Base-by-base conservation (phyloP, 73 alveolate genomes). In the Tetrahymena malaccensis region DNA sequence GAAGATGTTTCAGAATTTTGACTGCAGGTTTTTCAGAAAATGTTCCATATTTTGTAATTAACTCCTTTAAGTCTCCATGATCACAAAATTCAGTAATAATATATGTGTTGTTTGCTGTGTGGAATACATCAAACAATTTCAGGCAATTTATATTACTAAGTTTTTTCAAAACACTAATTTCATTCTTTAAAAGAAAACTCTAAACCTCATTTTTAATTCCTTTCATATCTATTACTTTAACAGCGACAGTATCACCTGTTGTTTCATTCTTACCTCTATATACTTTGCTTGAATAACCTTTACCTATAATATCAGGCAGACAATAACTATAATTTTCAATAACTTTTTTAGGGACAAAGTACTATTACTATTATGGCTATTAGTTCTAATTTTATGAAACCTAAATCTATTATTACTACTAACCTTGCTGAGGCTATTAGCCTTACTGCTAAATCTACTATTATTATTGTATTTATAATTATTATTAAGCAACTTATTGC, bases 141-240 rank as follows among this genome's bases (percentile, higher is more conserved):
- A 95, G 85, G 38, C 93, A 85, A 93, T 89, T 95, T 70, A 56
- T 85, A 43, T 84, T 40, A 70, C 34, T 43, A 38, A 95, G 94
- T n/a, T 94, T 85, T 95, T 95, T 95, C 35, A 95, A 93, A 38
- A 94, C 97, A 95, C 43, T 95, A 8, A 95, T 95, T 89, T 95
- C 97, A 85, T 95, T 95, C 85, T 95, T 95, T 31, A 95, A 70
- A 35, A 95, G 85, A 9, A 94, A 85, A 35, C 95, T 94, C 35
- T 95, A 85, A 93, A 95, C 94, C 70, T 85, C 55, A 70, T 95
- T 58, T 35, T 95, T 95, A 43, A 95, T 94, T 94, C 93, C 94
- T 95, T 95, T 95, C 97, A 95, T 95, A 55, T 95, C 97, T 85
- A 95, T 95, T n/a, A 95, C 97, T 89, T 95, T 95, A 50, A 95